These are phyloP conservation scores for Pochonia chlamydosporia DNA, from an alignment of 2,329 filamentous ascomycete species.

Conservation along the genomic window DNA sequence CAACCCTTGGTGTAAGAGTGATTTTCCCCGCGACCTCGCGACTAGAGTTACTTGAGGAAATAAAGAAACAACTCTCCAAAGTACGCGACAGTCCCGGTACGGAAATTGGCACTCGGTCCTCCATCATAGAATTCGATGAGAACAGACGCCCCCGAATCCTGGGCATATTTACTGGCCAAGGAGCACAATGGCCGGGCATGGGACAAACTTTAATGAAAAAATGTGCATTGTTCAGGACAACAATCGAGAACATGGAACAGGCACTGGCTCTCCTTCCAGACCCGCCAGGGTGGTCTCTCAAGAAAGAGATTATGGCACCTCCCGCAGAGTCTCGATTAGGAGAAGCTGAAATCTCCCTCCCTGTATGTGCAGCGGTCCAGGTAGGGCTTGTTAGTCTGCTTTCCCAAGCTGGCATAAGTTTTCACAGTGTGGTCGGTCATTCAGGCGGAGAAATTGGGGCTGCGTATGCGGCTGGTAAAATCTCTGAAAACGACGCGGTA, in stretches of 20 bases:
- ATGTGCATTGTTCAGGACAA: background rate
- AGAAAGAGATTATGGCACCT: too few relatives aligned
- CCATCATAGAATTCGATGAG: background rate
- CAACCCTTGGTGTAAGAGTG: too few relatives aligned
- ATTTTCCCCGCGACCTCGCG: too few relatives aligned
- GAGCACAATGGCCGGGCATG: constrained; percentile 27
- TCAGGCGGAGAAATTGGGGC: constrained; percentile 26
- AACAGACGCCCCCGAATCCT: constrained; percentile 9
- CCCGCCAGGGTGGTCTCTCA: too few relatives aligned
- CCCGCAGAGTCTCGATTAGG: too few relatives aligned
- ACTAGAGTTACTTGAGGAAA: too few relatives aligned
- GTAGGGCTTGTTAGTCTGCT: constrained; percentile 29
- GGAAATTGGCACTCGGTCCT: background rate
- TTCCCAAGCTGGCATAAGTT: constrained; percentile 21
- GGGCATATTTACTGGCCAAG: constrained; percentile 28
- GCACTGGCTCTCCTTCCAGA: background rate
- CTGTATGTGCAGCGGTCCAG: constrained; percentile 25
- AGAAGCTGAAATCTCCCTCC: constrained; percentile 21
- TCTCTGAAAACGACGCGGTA: constrained; percentile 12
- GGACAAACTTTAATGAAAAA: constrained; percentile 17
- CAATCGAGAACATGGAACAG: background rate
- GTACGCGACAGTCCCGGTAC: background rate
- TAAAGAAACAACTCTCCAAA: background rate
- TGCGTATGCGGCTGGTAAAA: constrained; percentile 17
- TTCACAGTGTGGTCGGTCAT: constrained; percentile 32